Percentiles rank a stretch among this genome's conserved stretches.
These are phyloP conservation scores for Cyclocybe cylindracea DNA, from an alignment of 768 basidiomycete genomes.

Conservation along the genomic window DNA sequence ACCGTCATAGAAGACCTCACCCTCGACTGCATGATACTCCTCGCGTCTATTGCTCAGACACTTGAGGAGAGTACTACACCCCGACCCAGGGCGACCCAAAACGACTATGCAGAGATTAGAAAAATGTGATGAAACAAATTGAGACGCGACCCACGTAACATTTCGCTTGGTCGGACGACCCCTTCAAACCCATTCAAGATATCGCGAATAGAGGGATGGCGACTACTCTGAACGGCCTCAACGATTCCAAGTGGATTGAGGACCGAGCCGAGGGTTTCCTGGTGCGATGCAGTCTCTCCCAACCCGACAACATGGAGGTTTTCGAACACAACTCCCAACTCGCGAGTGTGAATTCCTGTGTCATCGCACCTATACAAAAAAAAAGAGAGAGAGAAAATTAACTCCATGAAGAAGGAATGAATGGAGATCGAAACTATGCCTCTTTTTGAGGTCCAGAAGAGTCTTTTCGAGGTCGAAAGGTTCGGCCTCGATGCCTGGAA, in stretches of 20 bases:
- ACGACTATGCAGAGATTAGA: slow-evolving; percentile 52
- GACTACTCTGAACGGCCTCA: slow-evolving; percentile 43
- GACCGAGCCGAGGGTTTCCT: slow-evolving; percentile 60
- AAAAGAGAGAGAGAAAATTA: too few species aligned
- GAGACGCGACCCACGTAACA: slow-evolving; percentile 60
- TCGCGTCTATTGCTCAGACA: slow-evolving; percentile 72
- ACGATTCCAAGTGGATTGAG: slow-evolving; percentile 52
- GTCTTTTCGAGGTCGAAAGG: too few species aligned
- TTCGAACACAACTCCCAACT: slow-evolving; percentile 63
- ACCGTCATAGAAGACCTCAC: slow-evolving; percentile 77
- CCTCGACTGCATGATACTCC: slow-evolving; percentile 69
- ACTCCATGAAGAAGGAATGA: too few species aligned
- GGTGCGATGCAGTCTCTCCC: slow-evolving; percentile 53
- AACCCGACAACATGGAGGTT: slow-evolving; percentile 63
- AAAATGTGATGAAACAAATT: too few species aligned
- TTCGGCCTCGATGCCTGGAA: too few species aligned
- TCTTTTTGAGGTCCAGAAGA: too few species aligned
- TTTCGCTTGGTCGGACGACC: slow-evolving; percentile 67
- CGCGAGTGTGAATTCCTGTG: slow-evolving; percentile 45
- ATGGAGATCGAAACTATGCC: too few species aligned
- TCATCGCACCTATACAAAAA: slow-evolving; percentile 39
- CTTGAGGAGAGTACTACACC: slow-evolving; percentile 85
- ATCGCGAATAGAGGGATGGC: slow-evolving; percentile 64
- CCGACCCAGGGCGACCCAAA: slow-evolving; percentile 81
- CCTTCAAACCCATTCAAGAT: slow-evolving; percentile 70